Base-by-base conservation (phyloP, 1,284 basidiomycete species). In the Crepidotus sp. region DNA sequence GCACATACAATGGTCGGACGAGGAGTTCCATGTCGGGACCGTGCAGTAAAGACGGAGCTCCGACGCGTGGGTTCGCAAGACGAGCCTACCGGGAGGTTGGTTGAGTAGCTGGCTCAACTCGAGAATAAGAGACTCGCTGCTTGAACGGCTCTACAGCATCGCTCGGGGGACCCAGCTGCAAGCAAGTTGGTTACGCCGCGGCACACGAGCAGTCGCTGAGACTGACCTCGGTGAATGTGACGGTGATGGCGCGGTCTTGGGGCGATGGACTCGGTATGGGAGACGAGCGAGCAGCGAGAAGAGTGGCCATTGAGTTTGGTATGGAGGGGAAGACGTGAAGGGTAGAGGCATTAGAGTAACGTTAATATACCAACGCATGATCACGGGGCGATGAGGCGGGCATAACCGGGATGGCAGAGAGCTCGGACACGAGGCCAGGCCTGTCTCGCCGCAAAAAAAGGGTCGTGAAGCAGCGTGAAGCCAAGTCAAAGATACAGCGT, bases 1-100 rank as follows among this genome's bases (percentile, higher is more conserved):
- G 22, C n/a, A 61, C 74, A 50, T 55, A 80, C 80, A 80, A 42
- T 67, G 69, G 52, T 76, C 71, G 13, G 73, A 73, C 19, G 73
- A 68, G 6, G 73, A 63, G 39, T 67, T 73, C 69, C 75, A 78
- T 22, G 77, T 82, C 3, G 80, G 80, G 19, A 83, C 66, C 11
- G 73, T 74, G 61, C 80, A 83, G 47, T 76, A 68, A 29, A 83
- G 64, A 29, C 73, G 68, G 19, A 64, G 61, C 54, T 54, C 65
- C 50, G 59, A 63, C 59, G 55, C 66, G 54, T 62, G 68, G 40
- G 61, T 74, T 55, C 57, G 71, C 46, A 66, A 62, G 60, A 65
- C 59, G 41, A 62, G 54, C 42, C 65, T 70, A 36, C 7, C 15
- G 36, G 4, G 19, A 29, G 33, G 30, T n/a, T n/a, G n/a, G n/a